Evolutionary conservation across 2,329 filamentous ascomycete genomes (phyloP), one percentile per base, ranked within the genome.

Genomic region (Fusarium hostae): DNA sequence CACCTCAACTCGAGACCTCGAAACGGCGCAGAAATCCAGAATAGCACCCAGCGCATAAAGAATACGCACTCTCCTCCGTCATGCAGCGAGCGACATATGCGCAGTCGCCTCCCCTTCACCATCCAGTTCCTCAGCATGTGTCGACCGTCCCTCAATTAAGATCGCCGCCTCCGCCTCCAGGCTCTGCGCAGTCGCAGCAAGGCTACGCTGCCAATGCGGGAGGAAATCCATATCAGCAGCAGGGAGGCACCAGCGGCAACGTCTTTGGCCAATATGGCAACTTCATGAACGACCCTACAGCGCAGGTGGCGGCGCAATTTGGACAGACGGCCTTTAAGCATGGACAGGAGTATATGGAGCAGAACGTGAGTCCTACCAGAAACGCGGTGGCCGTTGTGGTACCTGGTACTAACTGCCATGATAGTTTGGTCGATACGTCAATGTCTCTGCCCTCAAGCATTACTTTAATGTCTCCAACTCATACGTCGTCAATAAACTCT

Each of bases 391-490:
- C 59, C 3, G 11, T n/a, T 13, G 9, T 34, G 12, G 20, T 16
- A 32, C 32, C 9, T 52, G 18, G 32, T 70, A 65, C 77, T 71
- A 74, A 73, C 30, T 48, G 5, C 20, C 30, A 13, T 2, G 44
- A 44, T 59, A 88, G 86, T 83, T 88, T 72, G 87, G 88, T 73
- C 86, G 87, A 81, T 98, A 95, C 83, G 91, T 99, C 82, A 97
- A 95, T 78, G 92, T 98, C 76, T 92, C 92, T 18, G 94, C 94
- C 22, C 88, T 99, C 47, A 99, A 99, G 83, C 96, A 98, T 84
- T 99, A 98, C 87, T 99, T 99, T 86, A 98, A 98, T 84, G 96
- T 99, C 72, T 97, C 95, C 74, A 99, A 99, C 86, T 93, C 90
- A 66, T 99, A 99, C 83, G 96, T 99, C 79, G 87, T 97, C 79